Base-by-base conservation (phyloP, 345 rosid species). In the Raphanus sativus region DNA sequence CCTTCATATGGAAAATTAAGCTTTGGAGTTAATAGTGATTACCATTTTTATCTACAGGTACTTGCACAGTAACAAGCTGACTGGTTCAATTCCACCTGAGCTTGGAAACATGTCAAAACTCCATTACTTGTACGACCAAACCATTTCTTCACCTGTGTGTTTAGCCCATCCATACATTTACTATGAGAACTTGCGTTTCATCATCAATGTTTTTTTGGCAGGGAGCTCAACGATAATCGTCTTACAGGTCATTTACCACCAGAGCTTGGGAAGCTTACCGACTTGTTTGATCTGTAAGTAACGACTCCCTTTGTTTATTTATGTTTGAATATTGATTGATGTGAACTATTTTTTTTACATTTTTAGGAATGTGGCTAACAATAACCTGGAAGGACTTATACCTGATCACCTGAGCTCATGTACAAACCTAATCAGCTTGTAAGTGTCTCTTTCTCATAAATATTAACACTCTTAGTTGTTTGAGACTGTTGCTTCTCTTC, bases 81-180 rank as follows among this genome's bases (percentile, higher is more conserved):
- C 90, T 6, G 98, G 97, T 81, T 70, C 86, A 13, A 88, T 95
- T 77, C 99, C 97, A 54, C 93, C 96, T 0, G 98, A 92, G 87
- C 94, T 92, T 13, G 98, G 98, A 76, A 92, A 95, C 83, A 95
- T 95, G 99, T 86, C 98, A 9, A 91, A 86, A 81, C 97, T 95
- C 69, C 97, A 91, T 81, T 95, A 95, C 89, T 76, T 95, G 99
- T 95, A 89, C 1, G n/a, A 32, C 17, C 56, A 10, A 21, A 9
- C n/a, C 1, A 7, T 36, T 8, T 16, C 48, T 8, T 69, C 64
- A 25, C 25, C 7, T 50, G 2, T 50, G 28, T 62, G 69, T 29
- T 69, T 24, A 7, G 2, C 64, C 21, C 21, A 21, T 21, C 21
- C 5, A 3, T 30, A 8, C 11, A 0, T 8, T 73, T 72, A 11